phyloP scores from a whole-genome alignment of 2,329 filamentous ascomycete species.

The Ophiostoma triangulosporum region DNA sequence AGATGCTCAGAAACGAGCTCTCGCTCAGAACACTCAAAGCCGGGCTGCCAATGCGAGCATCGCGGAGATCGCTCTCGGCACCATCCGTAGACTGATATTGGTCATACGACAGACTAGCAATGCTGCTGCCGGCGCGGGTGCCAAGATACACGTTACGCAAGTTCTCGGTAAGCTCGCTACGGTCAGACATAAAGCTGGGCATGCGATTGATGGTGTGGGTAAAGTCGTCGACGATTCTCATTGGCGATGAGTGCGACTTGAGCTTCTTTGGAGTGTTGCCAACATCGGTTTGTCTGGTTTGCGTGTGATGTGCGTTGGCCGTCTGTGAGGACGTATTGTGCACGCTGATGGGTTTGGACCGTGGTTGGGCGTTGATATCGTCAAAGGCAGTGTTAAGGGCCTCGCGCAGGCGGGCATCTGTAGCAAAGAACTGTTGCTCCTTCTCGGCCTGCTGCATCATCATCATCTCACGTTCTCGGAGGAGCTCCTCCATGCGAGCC shows the following conservation, averaged over 20 bases:
- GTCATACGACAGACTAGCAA: slow-evolving; percentile 33
- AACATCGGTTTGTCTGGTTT: not conserved
- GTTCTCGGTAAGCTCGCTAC: slow-evolving; percentile 45
- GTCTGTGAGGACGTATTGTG: too few species aligned
- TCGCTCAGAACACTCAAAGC: slow-evolving; percentile 52
- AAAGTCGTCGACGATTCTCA: slow-evolving; percentile 18
- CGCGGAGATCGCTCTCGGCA: slow-evolving; percentile 18
- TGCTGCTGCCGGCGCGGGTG: slow-evolving; percentile 33
- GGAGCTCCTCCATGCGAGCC: slow-evolving; percentile 39
- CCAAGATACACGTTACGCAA: slow-evolving; percentile 46
- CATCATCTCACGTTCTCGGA: slow-evolving; percentile 40
- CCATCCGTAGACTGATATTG: slow-evolving; percentile 26
- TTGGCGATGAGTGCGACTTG: not conserved
- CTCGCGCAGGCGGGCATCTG: slow-evolving; percentile 17
- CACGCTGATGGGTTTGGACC: not conserved
- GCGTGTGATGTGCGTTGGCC: not conserved
- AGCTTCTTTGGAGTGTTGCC: slow-evolving; percentile 9
- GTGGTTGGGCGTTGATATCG: not conserved
- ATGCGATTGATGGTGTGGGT: slow-evolving; percentile 36
- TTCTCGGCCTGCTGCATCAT: slow-evolving; percentile 37
- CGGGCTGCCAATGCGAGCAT: slow-evolving; percentile 38
- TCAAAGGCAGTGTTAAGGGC: slow-evolving; percentile 9
- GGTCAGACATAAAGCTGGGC: slow-evolving; percentile 52
- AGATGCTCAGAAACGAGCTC: slow-evolving; percentile 53
- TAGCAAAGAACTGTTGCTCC: slow-evolving; percentile 22